Evolutionary conservation across 805 yeast species (phyloP).

Genomic region (Hanseniaspora clermontiae): DNA sequence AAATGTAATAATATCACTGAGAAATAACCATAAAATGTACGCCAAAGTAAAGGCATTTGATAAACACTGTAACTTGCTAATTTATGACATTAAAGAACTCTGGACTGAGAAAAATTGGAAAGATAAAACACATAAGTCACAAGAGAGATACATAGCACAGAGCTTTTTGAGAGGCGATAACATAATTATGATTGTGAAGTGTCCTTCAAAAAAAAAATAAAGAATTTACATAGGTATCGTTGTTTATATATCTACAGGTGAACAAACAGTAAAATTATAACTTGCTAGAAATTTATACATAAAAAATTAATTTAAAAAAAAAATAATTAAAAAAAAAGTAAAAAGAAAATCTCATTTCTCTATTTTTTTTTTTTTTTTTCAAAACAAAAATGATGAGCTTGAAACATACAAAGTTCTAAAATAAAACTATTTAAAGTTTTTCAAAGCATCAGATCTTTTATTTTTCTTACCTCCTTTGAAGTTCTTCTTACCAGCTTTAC

Average conservation of each 20-base stretch:
- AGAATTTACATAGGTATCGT: no score
- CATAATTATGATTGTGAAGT: constrained; percentile 66
- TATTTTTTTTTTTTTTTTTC: constrained; percentile 3
- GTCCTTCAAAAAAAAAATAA: constrained; percentile 24
- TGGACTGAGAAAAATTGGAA: constrained; percentile 62
- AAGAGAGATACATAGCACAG: constrained; percentile 74
- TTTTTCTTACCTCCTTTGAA: constrained; percentile 28
- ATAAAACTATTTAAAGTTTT: constrained; percentile 33
- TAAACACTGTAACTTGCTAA: constrained; percentile 84
- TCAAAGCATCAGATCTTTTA: constrained; percentile 52
- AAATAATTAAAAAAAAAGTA: neutral
- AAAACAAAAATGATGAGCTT: no score
- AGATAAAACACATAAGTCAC: constrained; percentile 33
- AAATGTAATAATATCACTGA: constrained; percentile 72
- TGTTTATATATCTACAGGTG: no score
- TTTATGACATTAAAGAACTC: constrained; percentile 82
- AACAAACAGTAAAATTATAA: no score
- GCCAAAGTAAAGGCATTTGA: constrained; percentile 91
- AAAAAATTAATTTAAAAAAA: neutral
- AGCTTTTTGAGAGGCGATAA: constrained; percentile 92
- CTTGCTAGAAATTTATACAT: neutral
- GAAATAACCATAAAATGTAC: constrained; percentile 85
- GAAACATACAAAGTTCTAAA: no score
- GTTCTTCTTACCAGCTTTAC: constrained; percentile 34
- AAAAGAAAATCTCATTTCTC: neutral